Base-by-base conservation (phyloP, 768 basidiomycete species). In the Suillus alpinus region DNA sequence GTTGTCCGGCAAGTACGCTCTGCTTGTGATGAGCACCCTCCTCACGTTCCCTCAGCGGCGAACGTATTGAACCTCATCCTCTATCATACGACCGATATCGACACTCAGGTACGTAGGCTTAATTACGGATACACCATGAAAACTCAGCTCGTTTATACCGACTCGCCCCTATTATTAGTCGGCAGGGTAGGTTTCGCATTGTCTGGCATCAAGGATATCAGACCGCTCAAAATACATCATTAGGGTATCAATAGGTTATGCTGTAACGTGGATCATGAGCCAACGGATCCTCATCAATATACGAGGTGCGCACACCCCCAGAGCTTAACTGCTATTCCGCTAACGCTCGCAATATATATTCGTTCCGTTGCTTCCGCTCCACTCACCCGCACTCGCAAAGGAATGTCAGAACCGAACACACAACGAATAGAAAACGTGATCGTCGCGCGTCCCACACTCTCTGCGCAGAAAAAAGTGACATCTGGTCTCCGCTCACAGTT, bases 211-310 rank as follows among this genome's bases (percentile, higher is more conserved):
- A 36, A 36, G 10, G 36, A 44, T 9, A 23, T 44, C 10, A 10
- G 44, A 44, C 20, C 12, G 10, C 44, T 44, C 10, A 44, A 49
- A 20, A 3, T 57, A 16, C 12, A 41, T 58, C 26, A 34, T 14
- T 62, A 86, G 84, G 26, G 77, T 84, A 0, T 83, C 85, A n/a
- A 66, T 85, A 55, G 85, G 79, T 60, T 85, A 84, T 63, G 78
- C 75, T 41, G 76, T 82, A 55, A 83, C 81, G 44, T 86, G 83
- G 83, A 85, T 86, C 67, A 84, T 83, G 84, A 81, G 80, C 32
- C 83, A 86, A 64, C 76, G 80, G 61, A 76, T 87, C 57, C 69
- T 87, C 52, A 78, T 85, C 59, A 84, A 86, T 75, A 75, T 84
- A 44, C 80, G 82, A 68, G 78, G 85, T 81, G 61, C 40, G 74